Evolutionary conservation across 108 stramenopile species (phyloP), one percentile per base, ranked within the genome.

Genomic region (Nitzschia palea): DNA sequence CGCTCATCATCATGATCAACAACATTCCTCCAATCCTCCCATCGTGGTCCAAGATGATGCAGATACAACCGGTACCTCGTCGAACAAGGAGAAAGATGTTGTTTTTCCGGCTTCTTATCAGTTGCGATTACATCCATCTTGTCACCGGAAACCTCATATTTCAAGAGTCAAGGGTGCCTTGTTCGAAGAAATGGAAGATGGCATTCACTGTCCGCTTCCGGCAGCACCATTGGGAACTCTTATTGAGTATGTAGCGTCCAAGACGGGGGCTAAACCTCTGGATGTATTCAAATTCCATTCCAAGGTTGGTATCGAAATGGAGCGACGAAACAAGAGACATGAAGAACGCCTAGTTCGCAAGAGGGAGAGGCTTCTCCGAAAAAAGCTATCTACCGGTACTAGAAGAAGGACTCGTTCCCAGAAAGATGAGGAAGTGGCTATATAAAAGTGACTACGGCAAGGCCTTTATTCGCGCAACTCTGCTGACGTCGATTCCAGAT

Each of bases 161-260:
- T 3, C 10, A n/a, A 15, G 35, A 34, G 35, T 37, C 5, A 35
- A 18, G 3, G 36, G 17, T 48, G 47, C 22, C 18, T 20, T 20
- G 14, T 8, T 40, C 37, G 8, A 14, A 14, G 14, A 8, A 40
- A 40, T 48, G 8, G 47, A n/a, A 20, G 22, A 48, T 4, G 18
- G 4, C 4, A 48, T 18, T 48, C 17, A 48, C 15, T 8, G 9
- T 20, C 15, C 22, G 47, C 4, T 48, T 18, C 47, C 47, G 4
- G 4, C 47, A 28, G 57, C 44, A 14, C 75, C 68, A 10, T 55
- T 68, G 15, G 62, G 68, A 50, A 31, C 62, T 22, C 33, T 76
- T 30, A 26, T 76, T 22, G 75, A 76, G 62, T 69, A 63, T 55
- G 48, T 76, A 1, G 58, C 75, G 1, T 57, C 31, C 48, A 69